Base-by-base conservation (phyloP, 2,329 filamentous ascomycete species). In the Sporothrix brunneoviolacea region DNA sequence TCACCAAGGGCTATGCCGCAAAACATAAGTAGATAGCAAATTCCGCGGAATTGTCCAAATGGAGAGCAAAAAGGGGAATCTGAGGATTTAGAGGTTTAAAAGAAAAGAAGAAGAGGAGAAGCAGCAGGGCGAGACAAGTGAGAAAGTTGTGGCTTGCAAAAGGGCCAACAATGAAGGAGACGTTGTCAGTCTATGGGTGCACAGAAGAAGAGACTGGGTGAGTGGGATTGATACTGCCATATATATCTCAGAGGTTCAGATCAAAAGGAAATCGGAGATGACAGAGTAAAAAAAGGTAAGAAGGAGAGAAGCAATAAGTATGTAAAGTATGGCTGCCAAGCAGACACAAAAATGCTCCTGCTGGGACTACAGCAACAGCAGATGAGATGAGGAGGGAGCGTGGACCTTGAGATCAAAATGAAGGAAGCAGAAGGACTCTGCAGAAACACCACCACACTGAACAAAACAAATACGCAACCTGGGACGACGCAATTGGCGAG, bases 101-200 rank as follows among this genome's bases (percentile, higher is more conserved):
- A 47, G 35, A 39, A 45, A 35, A 37, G 38, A 39, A 24, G 16
- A 32, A 21, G 21, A 22, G 21, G 18, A 44, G 18, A 27, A 19
- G 16, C 8, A 40, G 28, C 10, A 36, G 16, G 27, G 44, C 44
- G 39, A 48, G 50, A 52, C 50, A 52, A 48, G 30, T 42, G 45
- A 43, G 50, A 40, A 22, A 45, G 45, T 52, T 52, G 50, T 52
- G 50, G 40, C 45, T 52, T 48, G 33, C 50, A 30, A 52, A 36
- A 19, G 38, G 18, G 42, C 21, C 37, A 30, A 27, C 32, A 39
- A 51, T 33, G 22, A 19, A 18, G 28, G 30, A 39, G 19, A 27
- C 35, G 42, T 46, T 47, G 50, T 22, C 35, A 18, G 39, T 48
- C 35, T 21, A 22, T 48, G 44, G 50, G 50, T 19, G 50, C 22